These are phyloP conservation scores for Tuber calosporum DNA, from an alignment of 495 filamentous ascomycete genomes.

Conservation along the genomic window DNA sequence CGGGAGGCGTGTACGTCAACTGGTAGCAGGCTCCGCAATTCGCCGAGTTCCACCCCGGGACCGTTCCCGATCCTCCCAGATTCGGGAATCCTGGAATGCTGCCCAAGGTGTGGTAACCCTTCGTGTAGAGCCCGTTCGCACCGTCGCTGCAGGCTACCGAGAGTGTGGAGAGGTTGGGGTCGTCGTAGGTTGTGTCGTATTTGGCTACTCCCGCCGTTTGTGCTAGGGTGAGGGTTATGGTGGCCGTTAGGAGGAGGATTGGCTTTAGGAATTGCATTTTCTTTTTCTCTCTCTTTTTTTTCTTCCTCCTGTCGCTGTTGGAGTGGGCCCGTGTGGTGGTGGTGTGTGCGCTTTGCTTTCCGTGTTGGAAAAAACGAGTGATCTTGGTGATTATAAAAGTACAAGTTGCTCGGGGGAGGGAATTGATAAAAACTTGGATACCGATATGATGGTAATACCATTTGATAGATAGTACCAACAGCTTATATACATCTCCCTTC, in stretches of 20 bases:
- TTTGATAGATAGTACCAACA: neutral
- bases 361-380: neutral
- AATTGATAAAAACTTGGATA: neutral
- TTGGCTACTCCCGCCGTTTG: conserved; percentile 43
- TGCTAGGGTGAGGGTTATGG: conserved; percentile 36
- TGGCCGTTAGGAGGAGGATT: conserved; percentile 44
- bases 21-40: conserved; percentile 65
- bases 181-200: conserved; percentile 57
- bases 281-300: neutral
- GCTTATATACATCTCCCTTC: neutral
- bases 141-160: conserved; percentile 54
- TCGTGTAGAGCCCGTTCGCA: conserved; percentile 52
- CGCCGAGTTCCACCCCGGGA: conserved; percentile 53
- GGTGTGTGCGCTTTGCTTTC: neutral
- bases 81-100: conserved; percentile 47
- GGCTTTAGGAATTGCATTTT: conserved; percentile 50
- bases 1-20: conserved; percentile 47
- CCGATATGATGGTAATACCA: neutral
- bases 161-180: conserved; percentile 46
- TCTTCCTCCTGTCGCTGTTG: neutral
- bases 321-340: neutral
- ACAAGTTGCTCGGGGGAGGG: neutral
- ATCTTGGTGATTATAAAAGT: neutral
- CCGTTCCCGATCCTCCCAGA: conserved; percentile 57
- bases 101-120: conserved; percentile 47